phyloP scores from a whole-genome alignment of 2,329 filamentous ascomycete genomes.

The Tricladium varicosporioides region DNA sequence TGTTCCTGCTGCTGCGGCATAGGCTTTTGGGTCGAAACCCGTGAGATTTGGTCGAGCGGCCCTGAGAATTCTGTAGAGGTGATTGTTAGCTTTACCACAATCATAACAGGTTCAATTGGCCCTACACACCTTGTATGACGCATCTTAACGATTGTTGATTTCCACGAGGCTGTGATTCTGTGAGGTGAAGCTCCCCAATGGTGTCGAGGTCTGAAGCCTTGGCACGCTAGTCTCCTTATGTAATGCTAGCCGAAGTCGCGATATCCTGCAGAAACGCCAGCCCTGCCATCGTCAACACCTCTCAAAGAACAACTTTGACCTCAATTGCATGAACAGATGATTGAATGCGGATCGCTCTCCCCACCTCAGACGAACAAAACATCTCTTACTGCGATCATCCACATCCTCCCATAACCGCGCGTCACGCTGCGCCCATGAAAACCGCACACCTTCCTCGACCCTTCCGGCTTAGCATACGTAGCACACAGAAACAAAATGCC shows the following conservation, averaged over 20 bases:
- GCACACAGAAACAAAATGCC: conserved; percentile 33
- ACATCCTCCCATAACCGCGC: conserved; percentile 14
- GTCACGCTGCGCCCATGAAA: conserved; percentile 35
- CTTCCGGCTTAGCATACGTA: conserved; percentile 33
- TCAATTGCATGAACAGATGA: not conserved
- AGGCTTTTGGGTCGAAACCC: conserved; percentile 84
- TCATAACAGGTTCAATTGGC: not conserved
- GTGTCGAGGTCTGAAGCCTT: conserved; percentile 11
- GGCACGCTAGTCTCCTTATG: conserved; percentile 16
- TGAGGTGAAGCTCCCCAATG: conserved; percentile 1
- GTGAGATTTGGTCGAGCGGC: conserved; percentile 67
- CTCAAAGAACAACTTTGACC: not conserved
- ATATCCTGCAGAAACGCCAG: conserved; percentile 5
- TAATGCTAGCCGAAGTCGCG: conserved; percentile 7
- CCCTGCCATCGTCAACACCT: not conserved
- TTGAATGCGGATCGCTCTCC: not conserved
- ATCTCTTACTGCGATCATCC: not conserved
- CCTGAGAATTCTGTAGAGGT: conserved; percentile 33
- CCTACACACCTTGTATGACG: conserved; percentile 30
- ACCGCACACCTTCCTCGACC: conserved; percentile 29
- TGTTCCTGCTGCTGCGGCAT: conserved; percentile 67
- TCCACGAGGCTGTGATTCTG: conserved; percentile 17
- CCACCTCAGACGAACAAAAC: not conserved
- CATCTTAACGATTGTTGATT: conserved; percentile 28
- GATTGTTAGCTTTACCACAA: conserved; percentile 4